Evolutionary conservation across 306 rosid species (phyloP).

Genomic region (Argentina anserina): DNA sequence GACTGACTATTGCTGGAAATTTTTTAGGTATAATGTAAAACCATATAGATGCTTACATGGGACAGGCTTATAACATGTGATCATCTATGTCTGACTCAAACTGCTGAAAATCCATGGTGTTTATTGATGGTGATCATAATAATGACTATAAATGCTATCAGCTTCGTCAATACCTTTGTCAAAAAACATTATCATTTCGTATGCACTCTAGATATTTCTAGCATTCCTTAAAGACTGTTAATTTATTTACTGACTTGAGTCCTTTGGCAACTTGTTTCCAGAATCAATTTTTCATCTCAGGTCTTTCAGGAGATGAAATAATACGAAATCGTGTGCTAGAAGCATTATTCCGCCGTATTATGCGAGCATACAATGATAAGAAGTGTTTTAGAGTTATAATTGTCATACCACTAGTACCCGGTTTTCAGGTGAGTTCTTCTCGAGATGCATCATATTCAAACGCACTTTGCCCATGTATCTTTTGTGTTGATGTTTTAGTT

Average conservation of each 20-base stretch:
- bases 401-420: constrained; percentile 94
- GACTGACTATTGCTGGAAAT: background rate
- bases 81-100: background rate
- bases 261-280: constrained; percentile 45
- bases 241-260: constrained; percentile 25
- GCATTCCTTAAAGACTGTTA: constrained; percentile 12
- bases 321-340: constrained; percentile 87
- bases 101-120: background rate
- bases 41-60: background rate
- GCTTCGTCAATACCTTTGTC: background rate
- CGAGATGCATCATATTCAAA: background rate
- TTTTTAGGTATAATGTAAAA: background rate
- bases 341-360: constrained; percentile 68
- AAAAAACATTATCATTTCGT: background rate
- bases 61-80: background rate
- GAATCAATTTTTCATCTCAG: constrained; percentile 99
- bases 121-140: background rate
- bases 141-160: background rate
- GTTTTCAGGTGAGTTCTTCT: constrained; percentile 74
- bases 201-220: background rate
- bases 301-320: constrained; percentile 82
- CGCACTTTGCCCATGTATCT: constrained; percentile 1
- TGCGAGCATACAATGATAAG: constrained; percentile 80
- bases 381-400: constrained; percentile 82
- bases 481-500: constrained; percentile 23